A percentile compares a stretch with the other conserved stretches of the same genome.
These are phyloP conservation scores for Boletellus deceptivus DNA, from an alignment of 1,284 basidiomycete genomes.

Conservation along the genomic window DNA sequence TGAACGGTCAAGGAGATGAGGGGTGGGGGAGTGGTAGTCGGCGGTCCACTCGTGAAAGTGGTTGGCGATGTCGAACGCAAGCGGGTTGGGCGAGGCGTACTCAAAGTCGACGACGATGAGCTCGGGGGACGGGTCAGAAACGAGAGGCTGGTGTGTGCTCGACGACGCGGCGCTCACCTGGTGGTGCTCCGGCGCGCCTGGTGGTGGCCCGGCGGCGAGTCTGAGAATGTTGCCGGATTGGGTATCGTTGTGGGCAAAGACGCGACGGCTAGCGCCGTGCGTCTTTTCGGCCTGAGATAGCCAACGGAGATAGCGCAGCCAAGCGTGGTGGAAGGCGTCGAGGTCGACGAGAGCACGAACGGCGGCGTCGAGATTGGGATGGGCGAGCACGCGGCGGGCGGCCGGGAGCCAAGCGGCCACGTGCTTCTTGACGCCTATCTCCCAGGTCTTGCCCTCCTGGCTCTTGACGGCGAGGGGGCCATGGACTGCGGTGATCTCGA, in stretches of 20 bases:
- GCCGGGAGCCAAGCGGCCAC: constrained; percentile 60
- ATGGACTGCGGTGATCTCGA: constrained; percentile 74
- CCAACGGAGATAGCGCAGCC: constrained; percentile 70
- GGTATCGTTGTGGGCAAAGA: constrained; percentile 89
- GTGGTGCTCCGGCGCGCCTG: constrained; percentile 59
- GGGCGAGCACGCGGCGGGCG: constrained; percentile 63
- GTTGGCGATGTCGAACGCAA: constrained; percentile 92
- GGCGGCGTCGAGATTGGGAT: constrained; percentile 45
- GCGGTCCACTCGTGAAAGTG: constrained; percentile 97
- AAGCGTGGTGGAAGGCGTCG: constrained; percentile 58
- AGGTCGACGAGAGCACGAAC: constrained; percentile 56
- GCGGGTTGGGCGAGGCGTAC: constrained; percentile 86
- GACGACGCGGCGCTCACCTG: constrained; percentile 48
- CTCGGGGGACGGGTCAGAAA: constrained; percentile 38
- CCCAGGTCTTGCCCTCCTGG: constrained; percentile 51
- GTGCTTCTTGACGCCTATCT: constrained; percentile 60
- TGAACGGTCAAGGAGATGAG: constrained; percentile 69
- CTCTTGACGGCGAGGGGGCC: constrained; percentile 36
- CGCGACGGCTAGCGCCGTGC: constrained; percentile 56
- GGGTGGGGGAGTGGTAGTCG: constrained; percentile 75
- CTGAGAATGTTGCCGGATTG: constrained; percentile 92
- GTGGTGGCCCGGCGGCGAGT: constrained; percentile 53
- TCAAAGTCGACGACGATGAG: constrained; percentile 96
- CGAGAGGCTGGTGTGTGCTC: not conserved
- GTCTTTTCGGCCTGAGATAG: constrained; percentile 58